Evolutionary conservation across 2,329 filamentous ascomycete species (phyloP), one percentile per base, ranked within the genome.

Genomic region (Dendryphion nanum): DNA sequence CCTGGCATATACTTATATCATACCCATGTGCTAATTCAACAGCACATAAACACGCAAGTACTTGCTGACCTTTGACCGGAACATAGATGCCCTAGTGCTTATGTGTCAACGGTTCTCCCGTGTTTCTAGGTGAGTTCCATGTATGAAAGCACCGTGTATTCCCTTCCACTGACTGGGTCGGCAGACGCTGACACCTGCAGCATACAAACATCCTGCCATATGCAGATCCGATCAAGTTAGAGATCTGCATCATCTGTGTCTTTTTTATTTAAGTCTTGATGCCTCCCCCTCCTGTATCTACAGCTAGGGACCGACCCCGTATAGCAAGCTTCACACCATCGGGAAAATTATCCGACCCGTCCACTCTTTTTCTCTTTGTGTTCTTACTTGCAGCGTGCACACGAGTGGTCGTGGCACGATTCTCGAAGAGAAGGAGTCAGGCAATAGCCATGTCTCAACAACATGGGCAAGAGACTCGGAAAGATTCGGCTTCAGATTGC

Each of bases 61-160:
- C 41, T 51, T 57, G 55, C 55, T 59, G 53, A 57, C 52, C 46
- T 12, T 47, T 46, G 36, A 55, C 48, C 46, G 50, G 56, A 50
- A 35, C 39, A 45, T 47, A 41, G 30, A 41, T 29, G 41, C 41
- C 46, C 48, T 63, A 63, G 59, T 55, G 59, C 61, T 64, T 61
- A 62, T 58, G n/a, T n/a, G 49, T 51, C 41, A 60, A 59, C 52
- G 46, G 50, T 47, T 51, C 46, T 55, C 47, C 49, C 53, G 47
- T 47, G 45, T 57, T 55, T 46, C n/a, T 31, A 53, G 56, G 59
- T 61, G 42, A 51, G 60, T 61, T 52, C 42, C 60, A 56, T n/a
- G n/a, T n/a, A n/a, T 63, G 55, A 59, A 65, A 62, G 46, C 46
- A 38, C 41, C 42, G 31, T 35, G 33, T 19, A 35, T 46, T 45